Evolutionary conservation across 2,329 filamentous ascomycete genomes (phyloP).

Genomic region (Dothistroma septosporum): DNA sequence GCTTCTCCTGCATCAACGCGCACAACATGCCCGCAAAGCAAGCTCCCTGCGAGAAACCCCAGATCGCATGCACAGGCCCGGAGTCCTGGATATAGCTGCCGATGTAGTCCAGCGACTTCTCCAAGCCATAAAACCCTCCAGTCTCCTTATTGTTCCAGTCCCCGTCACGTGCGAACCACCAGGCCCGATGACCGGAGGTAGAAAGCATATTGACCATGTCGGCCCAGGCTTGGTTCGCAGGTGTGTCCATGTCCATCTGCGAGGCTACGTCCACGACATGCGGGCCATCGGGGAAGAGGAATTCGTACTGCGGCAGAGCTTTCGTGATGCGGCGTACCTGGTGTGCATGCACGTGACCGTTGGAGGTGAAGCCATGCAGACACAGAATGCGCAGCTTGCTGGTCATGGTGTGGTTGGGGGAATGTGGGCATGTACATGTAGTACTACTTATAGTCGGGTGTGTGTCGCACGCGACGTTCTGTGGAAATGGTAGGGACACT

Average conservation of each 20-base stretch:
- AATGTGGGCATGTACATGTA: neutral
- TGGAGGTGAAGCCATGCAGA: slow-evolving; percentile 25
- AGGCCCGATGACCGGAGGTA: slow-evolving; percentile 18
- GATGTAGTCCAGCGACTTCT: slow-evolving; percentile 16
- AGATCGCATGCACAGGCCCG: slow-evolving; percentile 20
- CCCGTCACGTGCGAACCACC: slow-evolving; percentile 21
- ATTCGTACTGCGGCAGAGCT: slow-evolving; percentile 20
- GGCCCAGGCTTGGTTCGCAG: slow-evolving; percentile 18
- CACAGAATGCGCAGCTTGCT: slow-evolving; percentile 19
- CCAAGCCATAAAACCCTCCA: slow-evolving; percentile 19
- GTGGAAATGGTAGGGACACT: neutral
- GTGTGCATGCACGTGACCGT: slow-evolving; percentile 19
- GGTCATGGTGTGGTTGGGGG: slow-evolving; percentile 5
- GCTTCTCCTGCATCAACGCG: slow-evolving; percentile 15
- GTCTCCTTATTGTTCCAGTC: slow-evolving; percentile 14
- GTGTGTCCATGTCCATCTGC: slow-evolving; percentile 16
- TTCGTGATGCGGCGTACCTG: slow-evolving; percentile 20
- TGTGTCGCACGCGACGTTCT: neutral
- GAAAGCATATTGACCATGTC: slow-evolving; percentile 15
- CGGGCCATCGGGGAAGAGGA: slow-evolving; percentile 22
- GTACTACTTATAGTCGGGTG: too few species aligned
- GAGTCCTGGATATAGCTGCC: slow-evolving; percentile 13
- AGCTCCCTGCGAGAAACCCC: slow-evolving; percentile 21
- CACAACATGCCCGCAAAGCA: slow-evolving; percentile 23
- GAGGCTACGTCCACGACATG: slow-evolving; percentile 17